phyloP scores from a whole-genome alignment of 441 rosid genomes.

The Macaranga tanarius region DNA sequence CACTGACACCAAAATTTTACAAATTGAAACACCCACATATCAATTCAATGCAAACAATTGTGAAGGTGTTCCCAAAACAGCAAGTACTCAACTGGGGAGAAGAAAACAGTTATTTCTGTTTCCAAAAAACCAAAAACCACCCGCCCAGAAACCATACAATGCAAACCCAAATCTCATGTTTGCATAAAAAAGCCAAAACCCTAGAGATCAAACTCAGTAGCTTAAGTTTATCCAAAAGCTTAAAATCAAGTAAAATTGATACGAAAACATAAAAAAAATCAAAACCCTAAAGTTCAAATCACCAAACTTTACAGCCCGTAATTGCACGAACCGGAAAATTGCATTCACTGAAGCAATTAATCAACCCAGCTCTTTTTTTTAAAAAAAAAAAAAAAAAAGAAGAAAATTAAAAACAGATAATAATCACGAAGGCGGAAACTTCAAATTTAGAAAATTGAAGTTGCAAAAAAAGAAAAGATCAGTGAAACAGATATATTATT shows the following conservation, averaged over 20 bases:
- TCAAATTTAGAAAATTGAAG: conserved; percentile 37
- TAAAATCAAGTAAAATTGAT: conserved; percentile 32
- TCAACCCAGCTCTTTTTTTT: conserved; percentile 2
- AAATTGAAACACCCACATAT: conserved; percentile 38
- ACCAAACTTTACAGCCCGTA: conserved; percentile 34
- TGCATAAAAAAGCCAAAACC: conserved; percentile 47
- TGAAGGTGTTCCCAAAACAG: conserved; percentile 25
- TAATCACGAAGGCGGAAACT: conserved; percentile 6
- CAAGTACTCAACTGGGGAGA: conserved; percentile 16
- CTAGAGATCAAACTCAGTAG: conserved; percentile 52
- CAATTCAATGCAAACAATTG: conserved; percentile 40
- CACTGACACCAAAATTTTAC: conserved; percentile 28
- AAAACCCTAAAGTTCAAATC: conserved; percentile 61
- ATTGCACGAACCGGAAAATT: conserved; percentile 35
- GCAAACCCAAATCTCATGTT: conserved; percentile 65
- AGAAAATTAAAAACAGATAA: conserved; percentile 9
- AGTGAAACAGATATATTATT: conserved; percentile 35
- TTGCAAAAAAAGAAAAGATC: conserved; percentile 45
- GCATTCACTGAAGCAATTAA: conserved; percentile 43
- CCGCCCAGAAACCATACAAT: conserved; percentile 46
- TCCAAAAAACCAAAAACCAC: conserved; percentile 48
- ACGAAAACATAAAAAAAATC: conserved; percentile 25
- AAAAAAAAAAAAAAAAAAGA: conserved; percentile 30
- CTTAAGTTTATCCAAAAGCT: conserved; percentile 37
- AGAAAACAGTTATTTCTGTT: conserved; percentile 37